Evolutionary conservation across 495 filamentous ascomycete genomes (phyloP).

Genomic region (Daldinia decipiens): DNA sequence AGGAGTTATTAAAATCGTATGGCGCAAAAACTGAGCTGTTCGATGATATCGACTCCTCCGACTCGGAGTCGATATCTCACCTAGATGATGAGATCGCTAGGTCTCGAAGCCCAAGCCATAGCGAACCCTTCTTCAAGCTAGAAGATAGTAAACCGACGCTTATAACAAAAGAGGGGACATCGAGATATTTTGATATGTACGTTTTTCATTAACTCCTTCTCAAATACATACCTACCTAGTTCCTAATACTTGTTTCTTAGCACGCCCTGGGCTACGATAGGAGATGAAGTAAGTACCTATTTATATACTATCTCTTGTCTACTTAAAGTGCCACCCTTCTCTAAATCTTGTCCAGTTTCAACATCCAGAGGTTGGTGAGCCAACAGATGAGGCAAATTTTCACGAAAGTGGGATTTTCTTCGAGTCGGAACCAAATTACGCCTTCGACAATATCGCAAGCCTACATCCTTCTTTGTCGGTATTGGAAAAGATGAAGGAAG

Average conservation of each 20-base stretch:
- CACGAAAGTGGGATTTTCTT: constrained; percentile 22
- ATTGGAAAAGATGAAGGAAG: constrained; percentile 57
- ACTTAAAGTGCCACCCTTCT: background rate
- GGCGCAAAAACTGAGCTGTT: constrained; percentile 32
- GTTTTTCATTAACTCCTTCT: background rate
- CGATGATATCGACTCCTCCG: constrained; percentile 25
- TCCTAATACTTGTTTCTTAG: constrained; percentile 1
- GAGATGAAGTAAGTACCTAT: constrained; percentile 27
- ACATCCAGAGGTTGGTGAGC: constrained; percentile 25
- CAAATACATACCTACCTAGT: too few relatives aligned
- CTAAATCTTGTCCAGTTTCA: constrained; percentile 6
- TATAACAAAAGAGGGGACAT: constrained; percentile 31
- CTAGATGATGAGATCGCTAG: constrained; percentile 14
- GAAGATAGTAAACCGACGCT: constrained; percentile 28
- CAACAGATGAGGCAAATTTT: constrained; percentile 10
- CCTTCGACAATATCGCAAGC: constrained; percentile 3
- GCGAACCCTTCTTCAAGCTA: constrained; percentile 3
- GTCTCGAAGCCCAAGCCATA: constrained; percentile 1
- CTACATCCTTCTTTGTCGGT: constrained; percentile 44
- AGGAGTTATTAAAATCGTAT: constrained; percentile 34
- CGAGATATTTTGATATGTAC: constrained; percentile 40
- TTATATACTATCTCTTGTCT: background rate
- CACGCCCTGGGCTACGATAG: constrained; percentile 27
- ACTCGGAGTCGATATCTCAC: constrained; percentile 28
- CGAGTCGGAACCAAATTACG: constrained; percentile 57